Base-by-base conservation (phyloP, 352 stramenopile species). In the Thalassiosira mediterranea region DNA sequence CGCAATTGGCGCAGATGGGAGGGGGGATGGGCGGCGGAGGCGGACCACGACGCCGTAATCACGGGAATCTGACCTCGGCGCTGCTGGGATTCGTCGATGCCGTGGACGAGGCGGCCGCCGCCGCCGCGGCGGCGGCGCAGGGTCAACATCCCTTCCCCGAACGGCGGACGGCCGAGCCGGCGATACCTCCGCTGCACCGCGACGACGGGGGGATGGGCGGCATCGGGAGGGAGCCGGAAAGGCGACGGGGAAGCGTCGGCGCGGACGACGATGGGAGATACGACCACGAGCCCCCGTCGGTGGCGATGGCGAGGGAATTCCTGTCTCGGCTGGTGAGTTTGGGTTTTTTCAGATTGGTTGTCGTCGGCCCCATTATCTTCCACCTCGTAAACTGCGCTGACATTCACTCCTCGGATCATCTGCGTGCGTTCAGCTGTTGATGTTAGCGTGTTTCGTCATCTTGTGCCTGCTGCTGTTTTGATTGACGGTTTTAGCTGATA, bases 391-490 rank as follows among this genome's bases (percentile, higher is more conserved):
- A 44, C 15, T 15, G 37, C 8, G 8, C 8, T 44, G 8, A 15
- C 37, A 44, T 44, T 44, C 15, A 44, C 8, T 44, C 15, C 37
- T 44, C 15, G 37, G 8, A 21, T 51, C 21, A 21, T 11, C 3
- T 51, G 10, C 11, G 42, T 21, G 42, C 13, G 8, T 1, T 4
- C 8, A 71, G 64, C 58, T 90, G 25, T 58, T 90, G 21, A 84
- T 90, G 65, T 57, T 92, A 13, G 78, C 72, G 13, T 89, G 77
- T 21, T 92, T 91, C 81, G 83, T 91, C 0, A 70, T 89, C 37
- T 67, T 91, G 23, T 91, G 86, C 68, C 65, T 91, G 25, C 53
- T 91, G 21, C 31, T 89, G 3, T 83, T 91, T 80, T 91, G 62
- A 88, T 42, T 28, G 44, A 58, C n/a, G n/a, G n/a, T n/a, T n/a